Evolutionary conservation across 2,329 filamentous ascomycete species (phyloP), one percentile per base, ranked within the genome.

Genomic region (Emergomyces africanus): DNA sequence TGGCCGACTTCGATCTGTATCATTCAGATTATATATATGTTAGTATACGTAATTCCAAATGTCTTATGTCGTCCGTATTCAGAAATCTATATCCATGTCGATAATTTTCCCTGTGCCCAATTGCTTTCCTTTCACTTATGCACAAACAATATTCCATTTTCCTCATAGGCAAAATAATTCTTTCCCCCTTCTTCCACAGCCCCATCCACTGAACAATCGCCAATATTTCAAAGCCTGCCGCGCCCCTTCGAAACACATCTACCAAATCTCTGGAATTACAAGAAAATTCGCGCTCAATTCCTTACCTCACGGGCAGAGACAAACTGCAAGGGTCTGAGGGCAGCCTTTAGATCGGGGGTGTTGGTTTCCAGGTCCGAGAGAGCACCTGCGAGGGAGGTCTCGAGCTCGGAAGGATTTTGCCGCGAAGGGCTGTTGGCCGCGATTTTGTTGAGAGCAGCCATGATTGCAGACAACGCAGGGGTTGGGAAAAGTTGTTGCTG

Each of bases 331-430:
- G 94, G 94, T 76, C 94, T 88, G 76, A 99, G 88, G 71, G 90
- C 88, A 74, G 84, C 85, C 88, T 92, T 95, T 81, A 99, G 89
- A 81, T 99, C 94, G 78, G 90, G 83, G 75, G 94, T 96, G 87
- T 96, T 96, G 83, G 86, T 91, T 90, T 99, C 94, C 80, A 99
- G 89, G 76, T 99, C 94, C 83, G 88, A 95, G 68, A 99, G 89
- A 81, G 94, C 94, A 80, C 87, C 88, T 77, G 94, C 94, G 78
- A 99, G 95, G 84, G 82, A 89, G 79, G 84, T 86, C 89, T 99
- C 94, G 72, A 97, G 87, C 87, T 99, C 94, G 70, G 90, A 95
- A 71, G 94, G 94, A 81, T 87, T 95, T 78, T 88, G 84, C 83
- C 90, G 86, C 81, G 92, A 96, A 71, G 92, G 88, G 87, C 89